phyloP scores from a whole-genome alignment of 768 basidiomycete species.

The Clitopilus hobsonii region DNA sequence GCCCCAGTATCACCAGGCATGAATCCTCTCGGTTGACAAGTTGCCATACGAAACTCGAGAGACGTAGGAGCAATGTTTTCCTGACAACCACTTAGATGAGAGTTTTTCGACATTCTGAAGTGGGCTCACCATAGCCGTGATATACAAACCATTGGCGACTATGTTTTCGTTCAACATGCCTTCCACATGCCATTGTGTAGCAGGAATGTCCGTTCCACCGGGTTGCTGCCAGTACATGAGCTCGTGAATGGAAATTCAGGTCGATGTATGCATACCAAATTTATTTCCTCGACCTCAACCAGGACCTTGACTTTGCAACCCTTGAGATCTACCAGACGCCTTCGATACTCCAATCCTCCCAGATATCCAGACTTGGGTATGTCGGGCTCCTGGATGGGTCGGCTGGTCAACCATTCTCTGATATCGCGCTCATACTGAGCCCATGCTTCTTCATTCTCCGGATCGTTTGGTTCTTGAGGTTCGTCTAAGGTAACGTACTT shows the following conservation, averaged over 20 bases:
- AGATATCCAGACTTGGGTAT: slow-evolving; percentile 36
- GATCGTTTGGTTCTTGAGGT: slow-evolving; percentile 42
- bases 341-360: slow-evolving; percentile 40
- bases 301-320: slow-evolving; percentile 39
- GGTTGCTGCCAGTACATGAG: slow-evolving; percentile 20
- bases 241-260: neutral
- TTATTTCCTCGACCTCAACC: slow-evolving; percentile 33
- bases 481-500: slow-evolving; percentile 42
- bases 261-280: slow-evolving; percentile 29
- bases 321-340: slow-evolving; percentile 30
- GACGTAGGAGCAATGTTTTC: slow-evolving; percentile 35
- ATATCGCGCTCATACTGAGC: slow-evolving; percentile 34
- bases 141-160: slow-evolving; percentile 40
- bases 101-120: neutral
- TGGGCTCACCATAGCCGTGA: slow-evolving; percentile 30
- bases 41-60: slow-evolving; percentile 47
- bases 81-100: slow-evolving; percentile 17
- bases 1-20: slow-evolving; percentile 40
- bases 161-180: slow-evolving; percentile 51
- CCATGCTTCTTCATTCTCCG: slow-evolving; percentile 48
- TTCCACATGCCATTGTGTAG: slow-evolving; percentile 43
- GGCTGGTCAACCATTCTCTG: slow-evolving; percentile 34
- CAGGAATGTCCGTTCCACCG: slow-evolving; percentile 24
- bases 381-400: slow-evolving; percentile 43
- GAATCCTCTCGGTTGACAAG: slow-evolving; percentile 40